Evolutionary conservation across 2,329 filamentous ascomycete species (phyloP).

Genomic region (Leptographium wingfieldii): DNA sequence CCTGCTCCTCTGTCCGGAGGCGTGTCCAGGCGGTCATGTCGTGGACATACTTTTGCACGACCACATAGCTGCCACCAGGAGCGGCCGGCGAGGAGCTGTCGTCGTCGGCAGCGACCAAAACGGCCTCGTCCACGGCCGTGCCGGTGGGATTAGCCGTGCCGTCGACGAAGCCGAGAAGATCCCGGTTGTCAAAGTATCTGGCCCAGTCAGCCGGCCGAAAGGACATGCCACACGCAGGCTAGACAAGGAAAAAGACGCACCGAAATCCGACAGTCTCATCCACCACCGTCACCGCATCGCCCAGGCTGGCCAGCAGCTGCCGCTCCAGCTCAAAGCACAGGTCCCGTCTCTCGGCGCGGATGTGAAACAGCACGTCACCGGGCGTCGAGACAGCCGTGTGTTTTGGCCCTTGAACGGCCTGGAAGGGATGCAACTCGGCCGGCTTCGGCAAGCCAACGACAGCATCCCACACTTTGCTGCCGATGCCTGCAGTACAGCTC

Average conservation of each 20-base stretch:
- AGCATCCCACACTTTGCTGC: slow-evolving; percentile 36
- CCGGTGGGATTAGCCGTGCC: slow-evolving; percentile 47
- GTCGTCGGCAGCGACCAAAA: slow-evolving; percentile 25
- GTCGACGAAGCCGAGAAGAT: slow-evolving; percentile 47
- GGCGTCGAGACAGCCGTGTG: slow-evolving; percentile 43
- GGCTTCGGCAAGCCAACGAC: slow-evolving; percentile 32
- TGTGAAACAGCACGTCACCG: slow-evolving; percentile 45
- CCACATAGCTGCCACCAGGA: slow-evolving; percentile 42
- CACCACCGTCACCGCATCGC: slow-evolving; percentile 31
- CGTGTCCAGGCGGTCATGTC: slow-evolving; percentile 33
- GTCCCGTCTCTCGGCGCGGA: slow-evolving; percentile 42
- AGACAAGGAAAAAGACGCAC: not conserved
- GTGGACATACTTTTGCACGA: slow-evolving; percentile 47
- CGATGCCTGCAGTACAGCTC: slow-evolving; percentile 41
- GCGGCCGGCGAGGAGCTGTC: slow-evolving; percentile 20
- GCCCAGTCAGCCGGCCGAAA: not conserved
- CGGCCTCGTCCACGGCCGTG: slow-evolving; percentile 25
- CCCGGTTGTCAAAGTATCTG: slow-evolving; percentile 42
- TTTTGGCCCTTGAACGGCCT: slow-evolving; percentile 28
- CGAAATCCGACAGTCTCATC: slow-evolving; percentile 45
- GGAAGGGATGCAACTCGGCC: slow-evolving; percentile 38
- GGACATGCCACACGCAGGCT: no score
- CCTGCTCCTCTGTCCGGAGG: slow-evolving; percentile 37
- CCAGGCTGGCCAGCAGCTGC: slow-evolving; percentile 36
- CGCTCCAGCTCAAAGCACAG: slow-evolving; percentile 46